phyloP scores from a whole-genome alignment of 768 basidiomycete genomes.

The Tricholoma hemisulphureum region DNA sequence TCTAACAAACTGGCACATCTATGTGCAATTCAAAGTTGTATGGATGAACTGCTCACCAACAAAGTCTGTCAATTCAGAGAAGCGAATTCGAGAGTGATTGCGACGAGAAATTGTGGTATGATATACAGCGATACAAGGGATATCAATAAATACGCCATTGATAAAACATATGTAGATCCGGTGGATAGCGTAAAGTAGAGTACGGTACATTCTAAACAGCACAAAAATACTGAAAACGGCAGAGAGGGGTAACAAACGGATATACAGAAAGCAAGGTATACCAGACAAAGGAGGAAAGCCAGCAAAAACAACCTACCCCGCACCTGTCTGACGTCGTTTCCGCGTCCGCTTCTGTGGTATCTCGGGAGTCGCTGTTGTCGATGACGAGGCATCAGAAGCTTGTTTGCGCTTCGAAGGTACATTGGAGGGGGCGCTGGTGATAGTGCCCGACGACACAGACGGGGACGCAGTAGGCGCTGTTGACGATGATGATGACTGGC shows the following conservation, averaged over 20 bases:
- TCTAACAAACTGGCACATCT: neutral
- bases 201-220: constrained; percentile 38
- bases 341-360: constrained; percentile 54
- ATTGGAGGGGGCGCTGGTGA: constrained; percentile 45
- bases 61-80: neutral
- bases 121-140: constrained; percentile 9
- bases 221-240: constrained; percentile 13
- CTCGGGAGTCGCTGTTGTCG: constrained; percentile 45
- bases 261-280: constrained; percentile 16
- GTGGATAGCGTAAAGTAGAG: constrained; percentile 9
- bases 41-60: neutral
- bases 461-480: constrained; percentile 33
- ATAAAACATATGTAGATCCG: constrained; percentile 4
- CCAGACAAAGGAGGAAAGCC: constrained; percentile 24
- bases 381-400: constrained; percentile 44
- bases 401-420: constrained; percentile 59
- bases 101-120: neutral
- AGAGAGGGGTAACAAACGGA: neutral
- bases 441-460: constrained; percentile 35
- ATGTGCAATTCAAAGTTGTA: neutral
- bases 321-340: constrained; percentile 53
- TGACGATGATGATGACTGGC: constrained; percentile 28
- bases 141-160: constrained; percentile 8
- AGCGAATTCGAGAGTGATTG: neutral
- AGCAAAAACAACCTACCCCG: constrained; percentile 23